Percentiles rank a stretch among this genome's conserved stretches.
Conservation (phyloP, 768 basidiomycete species). For the Pisolithus orientalis region DNA sequence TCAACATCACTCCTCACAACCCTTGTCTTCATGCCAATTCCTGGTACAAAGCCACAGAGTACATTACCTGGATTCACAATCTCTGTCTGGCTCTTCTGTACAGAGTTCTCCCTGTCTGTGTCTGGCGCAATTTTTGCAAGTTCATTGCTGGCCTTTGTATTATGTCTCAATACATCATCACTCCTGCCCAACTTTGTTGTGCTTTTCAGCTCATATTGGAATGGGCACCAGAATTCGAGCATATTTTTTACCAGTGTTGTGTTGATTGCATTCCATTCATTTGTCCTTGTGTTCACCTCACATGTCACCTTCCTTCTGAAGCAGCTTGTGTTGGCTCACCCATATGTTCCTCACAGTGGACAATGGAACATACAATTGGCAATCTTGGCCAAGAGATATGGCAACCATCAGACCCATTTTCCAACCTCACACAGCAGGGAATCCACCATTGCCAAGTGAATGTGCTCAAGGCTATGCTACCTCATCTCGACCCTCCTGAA, state of each 20-base stretch:
- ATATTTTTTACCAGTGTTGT: slow-evolving; percentile 17
- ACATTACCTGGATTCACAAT: background rate
- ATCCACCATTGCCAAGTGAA: slow-evolving; percentile 16
- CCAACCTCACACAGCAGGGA: slow-evolving; percentile 22
- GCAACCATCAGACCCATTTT: slow-evolving; percentile 19
- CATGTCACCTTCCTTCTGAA: slow-evolving; percentile 13
- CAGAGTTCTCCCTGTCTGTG: background rate
- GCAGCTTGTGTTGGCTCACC: slow-evolving; percentile 11
- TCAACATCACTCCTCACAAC: slow-evolving; percentile 16
- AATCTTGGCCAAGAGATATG: slow-evolving; percentile 20
- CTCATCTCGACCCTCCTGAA: slow-evolving; percentile 1
- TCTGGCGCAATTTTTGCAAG: background rate
- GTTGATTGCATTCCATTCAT: slow-evolving; percentile 23
- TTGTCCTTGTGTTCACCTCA: slow-evolving; percentile 19
- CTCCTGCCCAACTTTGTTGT: background rate
- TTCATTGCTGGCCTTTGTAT: background rate
- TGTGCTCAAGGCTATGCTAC: slow-evolving; percentile 10
- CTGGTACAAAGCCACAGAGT: background rate
- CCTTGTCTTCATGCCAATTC: background rate
- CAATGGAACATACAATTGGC: slow-evolving; percentile 20
- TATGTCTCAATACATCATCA: background rate
- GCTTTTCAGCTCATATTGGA: slow-evolving; percentile 7
- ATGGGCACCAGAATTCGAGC: slow-evolving; percentile 22
- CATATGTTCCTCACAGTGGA: slow-evolving; percentile 22
- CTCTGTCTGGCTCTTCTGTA: background rate